These are phyloP conservation scores for Citrus inodora DNA, from an alignment of 345 rosid species.

Conservation along the genomic window DNA sequence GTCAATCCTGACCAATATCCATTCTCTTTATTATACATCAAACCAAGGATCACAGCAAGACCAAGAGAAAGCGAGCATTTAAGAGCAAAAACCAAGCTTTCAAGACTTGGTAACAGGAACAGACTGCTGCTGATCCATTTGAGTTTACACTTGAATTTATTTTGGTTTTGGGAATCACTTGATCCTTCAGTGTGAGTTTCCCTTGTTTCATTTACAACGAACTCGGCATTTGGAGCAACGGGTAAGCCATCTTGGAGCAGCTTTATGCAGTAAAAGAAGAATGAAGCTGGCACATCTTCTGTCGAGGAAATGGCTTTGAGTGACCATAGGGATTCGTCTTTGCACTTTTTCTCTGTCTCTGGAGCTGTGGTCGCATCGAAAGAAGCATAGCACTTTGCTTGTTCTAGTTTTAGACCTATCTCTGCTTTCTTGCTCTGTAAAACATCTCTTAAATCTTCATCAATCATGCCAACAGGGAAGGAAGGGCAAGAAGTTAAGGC, in stretches of 20 bases:
- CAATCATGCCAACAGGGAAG: slow-evolving; percentile 40
- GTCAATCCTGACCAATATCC: slow-evolving; percentile 83
- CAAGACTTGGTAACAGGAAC: slow-evolving; percentile 21
- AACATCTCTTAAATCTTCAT: slow-evolving; percentile 29
- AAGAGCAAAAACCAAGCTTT: slow-evolving; percentile 46
- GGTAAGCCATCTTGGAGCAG: slow-evolving; percentile 43
- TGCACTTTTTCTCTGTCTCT: slow-evolving; percentile 21
- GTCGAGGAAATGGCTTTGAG: slow-evolving; percentile 27
- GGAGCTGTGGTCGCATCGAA: slow-evolving; percentile 29
- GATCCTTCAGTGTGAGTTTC: slow-evolving; percentile 11
- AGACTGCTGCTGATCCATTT: slow-evolving; percentile 21
- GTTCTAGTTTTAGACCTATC: slow-evolving; percentile 31
- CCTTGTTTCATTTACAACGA: neutral
- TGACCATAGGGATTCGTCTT: slow-evolving; percentile 12
- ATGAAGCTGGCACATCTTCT: slow-evolving; percentile 40
- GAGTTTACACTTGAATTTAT: neutral
- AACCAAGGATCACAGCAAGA: slow-evolving; percentile 58
- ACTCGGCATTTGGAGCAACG: slow-evolving; percentile 3
- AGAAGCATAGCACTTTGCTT: slow-evolving; percentile 23
- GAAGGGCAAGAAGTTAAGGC: slow-evolving; percentile 45
- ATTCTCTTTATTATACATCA: slow-evolving; percentile 42
- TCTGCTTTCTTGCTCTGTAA: slow-evolving; percentile 25
- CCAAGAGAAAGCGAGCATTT: slow-evolving; percentile 65
- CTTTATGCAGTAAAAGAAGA: slow-evolving; percentile 52
- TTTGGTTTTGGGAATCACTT: slow-evolving; percentile 5